Percentiles rank a stretch among this genome's conserved stretches.
These are phyloP conservation scores for Phialophora macrospora DNA, from an alignment of 2,329 filamentous ascomycete genomes.

Conservation along the genomic window DNA sequence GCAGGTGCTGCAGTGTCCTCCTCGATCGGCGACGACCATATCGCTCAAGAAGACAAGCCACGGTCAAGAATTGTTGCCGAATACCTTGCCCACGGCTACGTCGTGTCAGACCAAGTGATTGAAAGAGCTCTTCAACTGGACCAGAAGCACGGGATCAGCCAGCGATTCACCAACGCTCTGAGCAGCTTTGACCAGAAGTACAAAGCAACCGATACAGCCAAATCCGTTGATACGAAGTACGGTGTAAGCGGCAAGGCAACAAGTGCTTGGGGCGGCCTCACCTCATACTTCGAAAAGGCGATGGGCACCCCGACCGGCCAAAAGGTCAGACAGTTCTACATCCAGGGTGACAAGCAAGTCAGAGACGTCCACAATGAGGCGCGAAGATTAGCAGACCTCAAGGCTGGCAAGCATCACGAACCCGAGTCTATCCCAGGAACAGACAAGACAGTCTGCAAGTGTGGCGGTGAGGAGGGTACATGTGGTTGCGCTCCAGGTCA, in stretches of 20 bases:
- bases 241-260: conserved; percentile 76
- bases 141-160: conserved; percentile 82
- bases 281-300: conserved; percentile 95
- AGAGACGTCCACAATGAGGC: conserved; percentile 94
- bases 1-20: conserved; percentile 62
- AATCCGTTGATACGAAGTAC: conserved; percentile 82
- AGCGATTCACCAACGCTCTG: conserved; percentile 77
- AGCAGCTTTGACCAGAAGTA: conserved; percentile 80
- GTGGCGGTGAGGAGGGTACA: conserved; percentile 45
- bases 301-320: conserved; percentile 83
- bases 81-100: conserved; percentile 94
- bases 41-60: conserved; percentile 96
- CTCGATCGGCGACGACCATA: conserved; percentile 60
- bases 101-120: conserved; percentile 75
- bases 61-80: conserved; percentile 91
- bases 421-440: conserved; percentile 46
- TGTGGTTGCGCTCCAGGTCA: conserved; percentile 47
- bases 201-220: conserved; percentile 85
- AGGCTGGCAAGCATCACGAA: conserved; percentile 60
- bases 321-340: conserved; percentile 87
- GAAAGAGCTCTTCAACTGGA: conserved; percentile 86
- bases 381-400: conserved; percentile 82
- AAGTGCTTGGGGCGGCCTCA: conserved; percentile 69
- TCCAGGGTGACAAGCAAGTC: conserved; percentile 82
- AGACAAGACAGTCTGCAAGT: conserved; percentile 50